phyloP scores from a whole-genome alignment of 768 basidiomycete species.

The Hygrophorus pudorinus region DNA sequence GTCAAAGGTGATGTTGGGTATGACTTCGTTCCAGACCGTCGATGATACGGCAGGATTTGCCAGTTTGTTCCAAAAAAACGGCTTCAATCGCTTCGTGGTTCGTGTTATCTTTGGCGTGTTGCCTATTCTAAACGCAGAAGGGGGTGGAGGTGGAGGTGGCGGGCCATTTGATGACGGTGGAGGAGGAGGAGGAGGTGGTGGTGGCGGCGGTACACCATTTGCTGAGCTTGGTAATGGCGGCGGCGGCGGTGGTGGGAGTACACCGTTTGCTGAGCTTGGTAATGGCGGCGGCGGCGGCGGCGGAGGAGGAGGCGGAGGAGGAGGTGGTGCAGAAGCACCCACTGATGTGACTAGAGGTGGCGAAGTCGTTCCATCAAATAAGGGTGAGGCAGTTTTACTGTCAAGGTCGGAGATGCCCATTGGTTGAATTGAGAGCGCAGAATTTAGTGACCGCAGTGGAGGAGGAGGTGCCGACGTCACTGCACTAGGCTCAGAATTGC shows the following conservation, averaged over 20 bases:
- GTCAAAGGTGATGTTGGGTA: slow-evolving; percentile 34
- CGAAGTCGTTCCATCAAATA: slow-evolving; percentile 11
- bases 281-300: no score
- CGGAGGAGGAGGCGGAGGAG: slow-evolving; percentile 9
- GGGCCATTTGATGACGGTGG: slow-evolving; percentile 14
- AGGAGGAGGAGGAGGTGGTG: slow-evolving; percentile 27
- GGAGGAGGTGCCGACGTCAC: slow-evolving; percentile 1
- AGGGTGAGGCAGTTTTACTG: slow-evolving; percentile 3
- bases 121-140: slow-evolving; percentile 25
- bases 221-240: no score
- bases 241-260: no score
- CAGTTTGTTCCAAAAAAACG: slow-evolving; percentile 90
- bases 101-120: slow-evolving; percentile 23
- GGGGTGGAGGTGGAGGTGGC: slow-evolving; percentile 25
- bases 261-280: no score
- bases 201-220: no score
- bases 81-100: slow-evolving; percentile 57
- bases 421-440: no score
- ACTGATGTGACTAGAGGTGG: slow-evolving; percentile 7
- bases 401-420: no score
- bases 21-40: slow-evolving; percentile 66
- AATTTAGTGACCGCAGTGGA: no score
- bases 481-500: not conserved
- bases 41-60: slow-evolving; percentile 26
- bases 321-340: slow-evolving; percentile 10